phyloP scores from a whole-genome alignment of 805 yeast species.

The Yarrowia keelungensis region DNA sequence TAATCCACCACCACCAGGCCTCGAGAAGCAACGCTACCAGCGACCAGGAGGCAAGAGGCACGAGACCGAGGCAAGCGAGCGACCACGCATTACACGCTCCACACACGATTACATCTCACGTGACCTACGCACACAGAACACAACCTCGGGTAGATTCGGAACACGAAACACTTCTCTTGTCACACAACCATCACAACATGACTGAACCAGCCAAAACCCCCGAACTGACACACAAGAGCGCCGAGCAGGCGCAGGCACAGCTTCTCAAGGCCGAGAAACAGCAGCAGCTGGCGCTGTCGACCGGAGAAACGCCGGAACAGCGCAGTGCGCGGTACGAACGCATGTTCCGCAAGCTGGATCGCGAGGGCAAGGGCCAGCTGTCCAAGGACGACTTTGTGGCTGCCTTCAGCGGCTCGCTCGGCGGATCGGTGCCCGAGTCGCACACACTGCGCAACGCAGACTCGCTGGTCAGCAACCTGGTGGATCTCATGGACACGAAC shows the following conservation, averaged over 20 bases:
- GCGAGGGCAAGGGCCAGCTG: conserved; percentile 22
- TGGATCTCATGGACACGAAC: conserved; percentile 58
- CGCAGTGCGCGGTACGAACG: conserved; percentile 29
- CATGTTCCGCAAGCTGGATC: conserved; percentile 30
- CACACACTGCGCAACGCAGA: conserved; percentile 49
- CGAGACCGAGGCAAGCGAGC: conserved; percentile 8
- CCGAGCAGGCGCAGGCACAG: conserved; percentile 31
- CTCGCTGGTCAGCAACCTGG: conserved; percentile 64
- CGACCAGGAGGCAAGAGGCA: conserved; percentile 27
- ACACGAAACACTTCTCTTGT: not conserved
- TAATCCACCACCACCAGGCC: conserved; percentile 10
- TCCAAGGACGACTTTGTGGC: conserved; percentile 28
- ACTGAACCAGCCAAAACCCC: conserved; percentile 1
- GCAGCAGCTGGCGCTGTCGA: conserved; percentile 31
- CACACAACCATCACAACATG: not conserved
- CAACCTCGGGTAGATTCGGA: conserved; percentile 3
- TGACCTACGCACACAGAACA: not conserved
- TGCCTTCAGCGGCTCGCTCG: conserved; percentile 25
- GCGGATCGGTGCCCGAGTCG: conserved; percentile 28
- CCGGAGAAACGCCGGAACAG: conserved; percentile 30
- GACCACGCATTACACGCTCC: not conserved
- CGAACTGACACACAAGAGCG: conserved; percentile 6
- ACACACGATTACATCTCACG: not conserved
- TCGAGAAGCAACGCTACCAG: conserved; percentile 17
- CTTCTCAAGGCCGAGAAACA: conserved; percentile 27